Evolutionary conservation across 352 stramenopile genomes (phyloP), one percentile per base, ranked within the genome.

Genomic region (Globisporangium lucens): DNA sequence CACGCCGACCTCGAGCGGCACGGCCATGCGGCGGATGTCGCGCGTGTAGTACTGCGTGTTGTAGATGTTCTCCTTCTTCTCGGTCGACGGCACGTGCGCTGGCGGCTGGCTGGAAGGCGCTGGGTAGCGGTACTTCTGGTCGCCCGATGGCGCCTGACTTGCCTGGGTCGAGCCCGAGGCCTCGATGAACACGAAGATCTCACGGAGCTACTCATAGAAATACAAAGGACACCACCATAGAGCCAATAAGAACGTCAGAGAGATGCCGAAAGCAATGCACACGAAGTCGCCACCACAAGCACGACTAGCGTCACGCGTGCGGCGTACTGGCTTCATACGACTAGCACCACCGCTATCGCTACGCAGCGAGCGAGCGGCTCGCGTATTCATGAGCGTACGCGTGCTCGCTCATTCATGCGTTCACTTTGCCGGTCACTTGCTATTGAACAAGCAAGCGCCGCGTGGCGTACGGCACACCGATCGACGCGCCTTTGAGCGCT

Each of bases 41-140:
- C 89, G 86, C 80, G 88, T 95, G 77, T 97, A 97, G 83, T 95
- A 97, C 47, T 95, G 74, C 49, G 71, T 97, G 73, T 92, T 93
- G 83, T 96, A 97, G 56, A 94, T 65, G 67, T 75, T 79, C 41
- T 93, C 89, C 74, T 94, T 94, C 49, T 65, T 78, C 46, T 90
- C 84, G 38, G 63, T 77, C 29, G 84, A 86, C 35, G 89, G 89
- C 66, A 95, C 87, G 73, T 87, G 79, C 46, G 86, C 81, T 55
- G 83, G 76, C 1, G 82, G 69, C 73, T 93, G 83, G 73, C 79
- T 90, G 64, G 81, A 73, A 7, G 89, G 89, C 62, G 89, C 82
- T 36, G 89, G 89, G 65, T 92, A 92, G 67, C 89, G 87, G 73
- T 83, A 97, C 33, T 81, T 76, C 60, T 91, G 82, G 24, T 77